Conservation (phyloP, 2,329 filamentous ascomycete genomes). For the Ceratocystis eucalypticola region DNA sequence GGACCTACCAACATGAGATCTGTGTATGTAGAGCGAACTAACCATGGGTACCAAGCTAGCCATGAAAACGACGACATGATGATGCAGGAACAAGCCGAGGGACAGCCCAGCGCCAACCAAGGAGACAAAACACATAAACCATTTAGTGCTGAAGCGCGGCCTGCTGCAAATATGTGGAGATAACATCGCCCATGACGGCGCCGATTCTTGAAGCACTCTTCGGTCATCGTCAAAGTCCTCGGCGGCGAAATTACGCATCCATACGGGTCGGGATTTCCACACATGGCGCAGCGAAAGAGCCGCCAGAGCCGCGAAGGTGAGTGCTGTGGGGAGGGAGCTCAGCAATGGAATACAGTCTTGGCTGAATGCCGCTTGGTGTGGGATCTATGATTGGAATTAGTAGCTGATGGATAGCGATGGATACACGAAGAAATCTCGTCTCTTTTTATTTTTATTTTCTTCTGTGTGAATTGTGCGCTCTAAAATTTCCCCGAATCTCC, state of each 20-base stretch:
- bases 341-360: slow-evolving; percentile 10
- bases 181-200: neutral
- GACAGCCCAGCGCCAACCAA: slow-evolving; percentile 2
- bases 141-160: neutral
- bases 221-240: slow-evolving; percentile 6
- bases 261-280: slow-evolving; percentile 1
- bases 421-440: neutral
- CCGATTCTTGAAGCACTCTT: neutral
- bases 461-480: neutral
- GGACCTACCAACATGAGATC: neutral
- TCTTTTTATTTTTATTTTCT: neutral
- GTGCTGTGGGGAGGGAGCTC: neutral
- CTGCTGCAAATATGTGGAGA: neutral
- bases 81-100: neutral
- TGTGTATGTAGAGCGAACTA: neutral
- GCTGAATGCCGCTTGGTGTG: slow-evolving; percentile 6
- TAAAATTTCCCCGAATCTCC: neutral
- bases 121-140: neutral
- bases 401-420: neutral
- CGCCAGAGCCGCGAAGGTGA: neutral
- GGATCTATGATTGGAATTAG: neutral
- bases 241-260: slow-evolving; percentile 7
- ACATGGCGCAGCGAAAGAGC: neutral
- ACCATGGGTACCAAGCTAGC: slow-evolving; percentile 1
- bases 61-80: neutral